A percentile compares a stretch with the other conserved stretches of the same genome.
Evolutionary conservation across 2,329 filamentous ascomycete genomes (phyloP).

Genomic region (Hawksworthiomyces lignivorus): DNA sequence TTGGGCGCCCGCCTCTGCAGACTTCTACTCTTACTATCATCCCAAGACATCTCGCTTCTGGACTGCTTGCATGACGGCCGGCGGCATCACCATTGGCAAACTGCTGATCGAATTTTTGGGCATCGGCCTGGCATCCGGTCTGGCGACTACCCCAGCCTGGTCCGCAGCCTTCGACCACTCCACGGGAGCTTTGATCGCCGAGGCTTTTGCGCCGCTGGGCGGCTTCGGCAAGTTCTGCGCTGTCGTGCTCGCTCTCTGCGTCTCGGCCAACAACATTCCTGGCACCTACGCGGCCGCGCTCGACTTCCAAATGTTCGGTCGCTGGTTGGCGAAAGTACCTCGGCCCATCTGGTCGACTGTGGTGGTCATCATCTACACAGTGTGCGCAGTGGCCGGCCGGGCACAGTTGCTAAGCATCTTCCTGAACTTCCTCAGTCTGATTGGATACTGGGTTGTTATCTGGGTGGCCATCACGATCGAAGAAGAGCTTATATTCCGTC

Average conservation of each 20-base stretch:
- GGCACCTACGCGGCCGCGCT: conserved; percentile 58
- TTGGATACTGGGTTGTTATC: conserved; percentile 63
- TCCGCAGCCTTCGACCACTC: conserved; percentile 47
- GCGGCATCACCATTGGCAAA: conserved; percentile 50
- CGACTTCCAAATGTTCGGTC: conserved; percentile 60
- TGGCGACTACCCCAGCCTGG: conserved; percentile 45
- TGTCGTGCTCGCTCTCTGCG: conserved; percentile 54
- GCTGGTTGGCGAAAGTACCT: conserved; percentile 49
- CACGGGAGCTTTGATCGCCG: conserved; percentile 57
- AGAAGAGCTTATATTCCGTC: conserved; percentile 56
- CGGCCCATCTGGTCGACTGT: conserved; percentile 58
- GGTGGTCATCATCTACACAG: conserved; percentile 53
- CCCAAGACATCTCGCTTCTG: conserved; percentile 19
- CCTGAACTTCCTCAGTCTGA: conserved; percentile 60
- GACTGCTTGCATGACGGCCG: conserved; percentile 48
- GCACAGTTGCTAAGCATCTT: conserved; percentile 56
- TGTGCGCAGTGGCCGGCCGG: conserved; percentile 57
- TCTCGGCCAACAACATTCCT: conserved; percentile 59
- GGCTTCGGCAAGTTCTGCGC: conserved; percentile 60
- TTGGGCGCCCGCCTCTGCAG: conserved; percentile 55
- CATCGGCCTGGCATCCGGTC: conserved; percentile 53
- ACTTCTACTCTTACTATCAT: conserved; percentile 54
- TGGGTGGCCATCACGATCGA: conserved; percentile 56
- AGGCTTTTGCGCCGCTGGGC: conserved; percentile 50
- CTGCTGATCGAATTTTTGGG: conserved; percentile 54